Base-by-base conservation (phyloP, 768 basidiomycete species). In the Suillus decipiens region DNA sequence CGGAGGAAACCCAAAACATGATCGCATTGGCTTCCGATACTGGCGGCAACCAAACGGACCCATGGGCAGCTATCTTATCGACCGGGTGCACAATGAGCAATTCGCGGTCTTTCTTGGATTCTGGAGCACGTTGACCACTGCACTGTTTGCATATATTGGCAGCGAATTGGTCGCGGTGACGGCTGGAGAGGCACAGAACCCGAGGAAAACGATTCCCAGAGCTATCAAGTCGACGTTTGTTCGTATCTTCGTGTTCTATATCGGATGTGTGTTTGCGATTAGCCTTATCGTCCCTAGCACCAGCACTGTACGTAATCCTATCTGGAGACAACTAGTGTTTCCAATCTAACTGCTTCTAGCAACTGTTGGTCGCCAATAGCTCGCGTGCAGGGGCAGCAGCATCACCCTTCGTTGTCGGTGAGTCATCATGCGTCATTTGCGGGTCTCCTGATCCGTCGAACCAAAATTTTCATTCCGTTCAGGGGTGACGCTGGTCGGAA, bases 101-200 rank as follows among this genome's bases (percentile, higher is more conserved):
- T 69, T 85, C 19, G 76, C 84, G 1, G 83, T 82, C 63, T 89
- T 90, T 79, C 78, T 87, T 24, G 89, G 87, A 12, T 89, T 92
- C 71, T 92, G 89, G 85, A 80, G 84, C 17, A 86, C 87, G 4
- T 74, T 91, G 51, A 87, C 85, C 54, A 92, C 88, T 65, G 89
- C 87, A 31, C 78, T 89, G 4, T 92, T 92, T 75, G 87, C 89
- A 15, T 88, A 84, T 71, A 84, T 87, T 63, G 88, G 89, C 36
- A 93, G 90, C 22, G 90, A 93, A 73, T 79, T 91, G 19, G 86
- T 93, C 63, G 90, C 90, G 70, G 85, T 90, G 63, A 79, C 78
- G 33, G 84, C 78, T n/a, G 72, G 75, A 50, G 72, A 86, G 78
- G 87, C 86, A 12, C 82, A 90, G 70, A 89, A 92, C 74, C 90